Conservation (phyloP, 345 rosid species). For the Alliaria petiolata region DNA sequence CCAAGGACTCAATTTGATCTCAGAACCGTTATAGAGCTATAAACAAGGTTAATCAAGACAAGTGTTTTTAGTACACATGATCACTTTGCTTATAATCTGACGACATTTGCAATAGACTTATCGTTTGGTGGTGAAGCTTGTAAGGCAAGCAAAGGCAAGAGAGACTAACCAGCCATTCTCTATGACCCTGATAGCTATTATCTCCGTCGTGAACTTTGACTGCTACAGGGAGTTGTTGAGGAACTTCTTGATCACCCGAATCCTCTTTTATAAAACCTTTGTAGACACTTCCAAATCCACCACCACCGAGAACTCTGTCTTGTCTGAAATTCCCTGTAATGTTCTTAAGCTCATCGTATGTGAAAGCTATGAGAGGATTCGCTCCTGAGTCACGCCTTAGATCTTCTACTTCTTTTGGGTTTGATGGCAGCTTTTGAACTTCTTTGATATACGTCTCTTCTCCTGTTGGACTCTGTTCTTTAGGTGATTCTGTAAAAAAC, state of each 20-base stretch:
- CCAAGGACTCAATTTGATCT: neutral
- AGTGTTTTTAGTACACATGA: neutral
- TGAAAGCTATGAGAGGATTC: constrained; percentile 81
- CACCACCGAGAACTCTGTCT: constrained; percentile 91
- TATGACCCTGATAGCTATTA: constrained; percentile 89
- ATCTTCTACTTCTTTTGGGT: constrained; percentile 94
- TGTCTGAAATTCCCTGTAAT: constrained; percentile 86
- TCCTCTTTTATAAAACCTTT: constrained; percentile 74
- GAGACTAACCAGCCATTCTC: constrained; percentile 92
- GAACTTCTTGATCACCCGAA: constrained; percentile 47
- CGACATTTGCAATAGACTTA: neutral
- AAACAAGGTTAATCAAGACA: neutral
- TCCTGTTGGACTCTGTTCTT: constrained; percentile 42
- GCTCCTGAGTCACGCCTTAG: constrained; percentile 72
- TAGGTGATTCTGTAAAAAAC: constrained; percentile 55
- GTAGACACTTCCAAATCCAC: constrained; percentile 93
- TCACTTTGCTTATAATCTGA: too few species aligned
- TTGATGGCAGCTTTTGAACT: constrained; percentile 68
- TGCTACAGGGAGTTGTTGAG: constrained; percentile 73
- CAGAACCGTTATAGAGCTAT: neutral
- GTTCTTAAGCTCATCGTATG: constrained; percentile 64
- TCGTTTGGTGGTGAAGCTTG: constrained; percentile 2
- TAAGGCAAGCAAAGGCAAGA: neutral
- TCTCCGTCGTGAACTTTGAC: constrained; percentile 96
- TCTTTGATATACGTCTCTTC: constrained; percentile 36